Evolutionary conservation across 2,329 filamentous ascomycete species (phyloP), one percentile per base, ranked within the genome.

Genomic region (Apiospora rasikravindrae): DNA sequence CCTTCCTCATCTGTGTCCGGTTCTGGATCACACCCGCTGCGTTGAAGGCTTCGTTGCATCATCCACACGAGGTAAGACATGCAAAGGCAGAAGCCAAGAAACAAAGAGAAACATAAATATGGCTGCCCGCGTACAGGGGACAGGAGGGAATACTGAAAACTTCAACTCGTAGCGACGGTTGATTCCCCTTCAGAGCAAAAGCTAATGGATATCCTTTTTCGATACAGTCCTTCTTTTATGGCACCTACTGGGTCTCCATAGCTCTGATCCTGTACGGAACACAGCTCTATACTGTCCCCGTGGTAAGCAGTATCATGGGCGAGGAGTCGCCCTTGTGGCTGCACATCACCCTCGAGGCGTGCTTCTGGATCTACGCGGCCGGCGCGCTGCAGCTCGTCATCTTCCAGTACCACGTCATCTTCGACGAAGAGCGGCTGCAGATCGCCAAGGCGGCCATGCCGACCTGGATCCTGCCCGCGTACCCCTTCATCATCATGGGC

Each of bases 211-310:
- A 5, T 37, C 2, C 51, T 33, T 22, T 22, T 11, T 22, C 8
- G 22, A 16, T 16, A 57, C 16, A 61, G 53, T 87, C 85, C 8
- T 81, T 91, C 2, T 91, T 91, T 78, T 85, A 89, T 2, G 89
- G 88, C 0, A 88, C 89, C 0, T 84, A 86, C 6, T 82, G 90
- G 42, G 89, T 92, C 68, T 89, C 88, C 29, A 86, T 91, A 72
- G 90, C 89, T 8, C 91, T 90, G 66, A 81, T 90, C 24, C 84
- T 91, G 76, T 89, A 90, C 76, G 91, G 90, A 73, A 85, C 91
- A 49, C 87, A 87, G 8, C 87, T 91, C 75, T 92, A 91, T 77
- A 90, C 89, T 0, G 80, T 82, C 4, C 75, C 77, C 61, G 22
- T 19, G 22, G 5, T 67, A 19, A 88, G 83, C 0, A 22, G 22